Evolutionary conservation across 2,329 filamentous ascomycete species (phyloP).

Genomic region (Beauveria sp.): DNA sequence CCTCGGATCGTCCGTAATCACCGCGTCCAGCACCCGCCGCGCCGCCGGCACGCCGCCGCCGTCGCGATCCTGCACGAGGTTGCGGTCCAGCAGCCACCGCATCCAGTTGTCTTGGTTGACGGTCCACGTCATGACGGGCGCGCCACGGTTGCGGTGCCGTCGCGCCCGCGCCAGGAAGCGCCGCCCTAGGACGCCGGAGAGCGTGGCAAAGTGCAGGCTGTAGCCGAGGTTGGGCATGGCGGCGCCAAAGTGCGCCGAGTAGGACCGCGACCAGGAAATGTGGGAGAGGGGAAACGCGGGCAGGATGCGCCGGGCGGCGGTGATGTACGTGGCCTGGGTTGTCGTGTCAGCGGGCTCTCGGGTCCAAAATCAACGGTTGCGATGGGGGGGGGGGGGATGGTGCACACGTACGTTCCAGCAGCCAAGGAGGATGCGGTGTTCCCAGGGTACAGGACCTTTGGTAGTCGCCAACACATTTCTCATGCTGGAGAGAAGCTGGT

Average conservation of each 20-base stretch:
- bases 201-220: constrained; percentile 63
- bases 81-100: constrained; percentile 63
- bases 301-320: constrained; percentile 52
- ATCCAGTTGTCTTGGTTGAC: constrained; percentile 74
- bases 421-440: constrained; percentile 66
- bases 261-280: constrained; percentile 58
- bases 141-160: constrained; percentile 28
- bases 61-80: constrained; percentile 22
- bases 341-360: not conserved
- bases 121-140: constrained; percentile 69
- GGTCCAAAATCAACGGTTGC: no score
- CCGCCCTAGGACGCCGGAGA: constrained; percentile 60
- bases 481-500: constrained; percentile 63
- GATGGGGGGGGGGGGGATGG: not conserved
- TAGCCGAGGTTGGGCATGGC: constrained; percentile 59
- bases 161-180: constrained; percentile 57
- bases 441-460: constrained; percentile 52
- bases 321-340: constrained; percentile 56
- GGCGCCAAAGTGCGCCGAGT: constrained; percentile 62
- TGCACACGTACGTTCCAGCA: constrained; percentile 61
- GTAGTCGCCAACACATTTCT: constrained; percentile 53
- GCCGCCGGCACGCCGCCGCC: not conserved
- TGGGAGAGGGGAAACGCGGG: constrained; percentile 58
- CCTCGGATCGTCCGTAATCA: constrained; percentile 78
- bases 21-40: constrained; percentile 54